These are phyloP conservation scores for Cyberlindnera xishuangbannaensis DNA, from an alignment of 805 yeast genomes.

Conservation along the genomic window DNA sequence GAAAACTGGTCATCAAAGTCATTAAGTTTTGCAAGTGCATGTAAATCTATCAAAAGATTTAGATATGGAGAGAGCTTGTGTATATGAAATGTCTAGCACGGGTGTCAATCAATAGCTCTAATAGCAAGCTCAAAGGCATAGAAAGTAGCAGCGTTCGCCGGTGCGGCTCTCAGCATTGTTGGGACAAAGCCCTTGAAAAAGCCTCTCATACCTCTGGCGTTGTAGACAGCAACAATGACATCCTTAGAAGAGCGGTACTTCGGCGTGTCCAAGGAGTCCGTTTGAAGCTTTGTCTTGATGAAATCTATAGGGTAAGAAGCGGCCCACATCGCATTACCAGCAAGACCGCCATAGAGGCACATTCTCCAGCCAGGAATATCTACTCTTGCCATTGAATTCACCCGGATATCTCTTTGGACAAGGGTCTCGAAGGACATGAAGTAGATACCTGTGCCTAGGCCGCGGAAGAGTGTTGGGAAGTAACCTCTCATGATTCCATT, in stretches of 20 bases:
- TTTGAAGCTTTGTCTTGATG: slow-evolving; percentile 82
- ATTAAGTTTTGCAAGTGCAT: too few relatives aligned
- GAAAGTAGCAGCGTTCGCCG: slow-evolving; percentile 96
- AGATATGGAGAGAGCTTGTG: too few relatives aligned
- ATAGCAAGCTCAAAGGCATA: slow-evolving; percentile 87
- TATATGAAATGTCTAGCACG: not conserved
- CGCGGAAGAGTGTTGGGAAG: slow-evolving; percentile 76
- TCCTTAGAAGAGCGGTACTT: slow-evolving; percentile 49
- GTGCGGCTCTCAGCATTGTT: slow-evolving; percentile 92
- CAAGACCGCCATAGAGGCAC: slow-evolving; percentile 82
- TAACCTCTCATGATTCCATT: slow-evolving; percentile 73
- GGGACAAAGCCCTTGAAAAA: slow-evolving; percentile 90
- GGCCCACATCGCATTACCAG: slow-evolving; percentile 87
- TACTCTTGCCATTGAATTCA: slow-evolving; percentile 42
- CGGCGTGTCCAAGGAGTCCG: slow-evolving; percentile 58
- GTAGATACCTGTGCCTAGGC: slow-evolving; percentile 82
- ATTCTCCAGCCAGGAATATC: slow-evolving; percentile 86
- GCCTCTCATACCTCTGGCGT: slow-evolving; percentile 62
- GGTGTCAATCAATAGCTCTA: slow-evolving; percentile 35
- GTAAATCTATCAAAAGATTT: too few relatives aligned
- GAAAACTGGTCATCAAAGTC: not conserved
- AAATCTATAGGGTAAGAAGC: slow-evolving; percentile 89
- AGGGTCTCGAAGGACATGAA: slow-evolving; percentile 88
- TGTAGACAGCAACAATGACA: slow-evolving; percentile 51
- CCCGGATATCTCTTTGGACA: slow-evolving; percentile 55